phyloP scores from a whole-genome alignment of 1,284 basidiomycete genomes.

The Gymnopus androsaceus region DNA sequence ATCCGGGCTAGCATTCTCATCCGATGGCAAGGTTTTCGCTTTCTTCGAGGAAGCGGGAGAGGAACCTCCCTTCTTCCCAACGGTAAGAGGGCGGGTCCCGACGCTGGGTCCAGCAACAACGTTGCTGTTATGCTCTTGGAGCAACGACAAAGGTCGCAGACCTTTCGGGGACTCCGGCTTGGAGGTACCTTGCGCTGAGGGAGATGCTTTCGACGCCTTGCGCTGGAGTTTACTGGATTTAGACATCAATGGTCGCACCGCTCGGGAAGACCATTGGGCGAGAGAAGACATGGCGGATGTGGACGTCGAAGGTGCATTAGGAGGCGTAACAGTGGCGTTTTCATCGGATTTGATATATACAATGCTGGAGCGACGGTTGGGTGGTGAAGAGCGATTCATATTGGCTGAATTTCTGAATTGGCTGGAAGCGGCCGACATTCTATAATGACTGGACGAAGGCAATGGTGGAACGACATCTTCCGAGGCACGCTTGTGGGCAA shows the following conservation, averaged over 20 bases:
- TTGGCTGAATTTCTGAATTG: too few species aligned
- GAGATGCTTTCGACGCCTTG: constrained; percentile 36
- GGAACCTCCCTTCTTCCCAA: constrained; percentile 52
- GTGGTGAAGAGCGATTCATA: constrained; percentile 4
- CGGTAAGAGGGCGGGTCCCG: constrained; percentile 51
- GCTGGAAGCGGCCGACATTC: constrained; percentile 8
- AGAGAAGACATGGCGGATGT: constrained; percentile 41
- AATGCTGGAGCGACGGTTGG: constrained; percentile 55
- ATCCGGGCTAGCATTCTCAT: constrained; percentile 45
- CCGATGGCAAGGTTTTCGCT: constrained; percentile 26
- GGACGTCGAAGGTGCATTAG: constrained; percentile 25
- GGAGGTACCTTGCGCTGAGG: constrained; percentile 29
- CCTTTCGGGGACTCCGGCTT: constrained; percentile 42
- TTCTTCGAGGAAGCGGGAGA: constrained; percentile 24
- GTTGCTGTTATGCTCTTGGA: constrained; percentile 59
- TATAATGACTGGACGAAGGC: constrained; percentile 22
- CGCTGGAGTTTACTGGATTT: constrained; percentile 50
- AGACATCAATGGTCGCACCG: constrained; percentile 52
- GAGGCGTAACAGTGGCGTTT: constrained; percentile 32
- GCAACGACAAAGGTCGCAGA: constrained; percentile 62
- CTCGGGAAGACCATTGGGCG: constrained; percentile 51
- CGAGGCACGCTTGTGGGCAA: constrained; percentile 37
- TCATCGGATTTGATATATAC: constrained; percentile 63
- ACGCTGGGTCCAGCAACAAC: constrained; percentile 19
- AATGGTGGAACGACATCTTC: constrained; percentile 38